Conservation (phyloP, 768 basidiomycete species). For the Lentinula edodes region DNA sequence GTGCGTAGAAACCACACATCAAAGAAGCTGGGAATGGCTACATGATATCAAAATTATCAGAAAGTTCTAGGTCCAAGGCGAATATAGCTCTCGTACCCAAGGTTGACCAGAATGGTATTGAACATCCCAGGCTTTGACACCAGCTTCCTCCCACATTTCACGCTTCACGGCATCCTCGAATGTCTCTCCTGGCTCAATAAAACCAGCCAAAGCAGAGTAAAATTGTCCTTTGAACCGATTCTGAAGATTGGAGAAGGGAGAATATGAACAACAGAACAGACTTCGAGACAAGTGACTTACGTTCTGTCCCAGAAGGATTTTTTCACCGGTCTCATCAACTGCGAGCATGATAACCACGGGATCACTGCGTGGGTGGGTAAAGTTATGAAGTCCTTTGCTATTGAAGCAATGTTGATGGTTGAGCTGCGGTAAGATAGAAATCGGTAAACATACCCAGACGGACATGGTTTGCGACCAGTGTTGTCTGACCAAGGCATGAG, state of each 20-base stretch:
- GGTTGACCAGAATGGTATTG: conserved; percentile 84
- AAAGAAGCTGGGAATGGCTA: conserved; percentile 89
- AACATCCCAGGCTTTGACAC: conserved; percentile 79
- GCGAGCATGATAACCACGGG: conserved; percentile 90
- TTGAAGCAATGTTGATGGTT: neutral
- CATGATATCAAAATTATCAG: neutral
- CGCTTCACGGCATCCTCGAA: conserved; percentile 91
- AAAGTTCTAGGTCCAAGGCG: neutral
- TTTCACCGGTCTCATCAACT: conserved; percentile 73
- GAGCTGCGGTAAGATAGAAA: neutral
- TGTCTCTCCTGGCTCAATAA: conserved; percentile 90
- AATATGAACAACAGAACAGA: neutral
- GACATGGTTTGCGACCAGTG: conserved; percentile 58
- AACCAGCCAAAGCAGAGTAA: conserved; percentile 91
- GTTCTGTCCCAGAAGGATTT: conserved; percentile 82
- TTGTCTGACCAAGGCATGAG: conserved; percentile 73
- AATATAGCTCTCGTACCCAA: conserved; percentile 51
- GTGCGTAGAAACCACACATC: conserved; percentile 88
- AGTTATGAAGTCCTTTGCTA: conserved; percentile 86
- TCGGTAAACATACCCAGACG: conserved; percentile 49
- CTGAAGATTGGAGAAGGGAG: neutral
- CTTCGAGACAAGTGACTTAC: conserved; percentile 35
- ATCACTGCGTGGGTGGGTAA: conserved; percentile 75
- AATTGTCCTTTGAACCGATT: conserved; percentile 51
- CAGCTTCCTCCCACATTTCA: conserved; percentile 96